A percentile compares a stretch with the other conserved stretches of the same genome.
Evolutionary conservation across 2,329 filamentous ascomycete species (phyloP).

Genomic region (Graphiopsis chlorocephala): DNA sequence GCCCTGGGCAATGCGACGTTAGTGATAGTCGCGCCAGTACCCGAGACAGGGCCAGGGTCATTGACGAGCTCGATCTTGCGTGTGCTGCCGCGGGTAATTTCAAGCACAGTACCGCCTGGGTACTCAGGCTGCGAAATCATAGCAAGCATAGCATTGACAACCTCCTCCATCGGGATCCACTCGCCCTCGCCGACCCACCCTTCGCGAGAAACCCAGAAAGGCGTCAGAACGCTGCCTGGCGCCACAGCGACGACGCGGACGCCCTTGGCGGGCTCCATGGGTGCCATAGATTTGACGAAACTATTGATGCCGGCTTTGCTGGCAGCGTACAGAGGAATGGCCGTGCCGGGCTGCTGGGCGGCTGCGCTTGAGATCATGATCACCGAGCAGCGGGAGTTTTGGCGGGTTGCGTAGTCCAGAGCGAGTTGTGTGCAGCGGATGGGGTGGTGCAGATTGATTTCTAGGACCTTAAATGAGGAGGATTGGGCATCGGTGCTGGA

Average conservation of each 20-base stretch:
- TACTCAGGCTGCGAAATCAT: conserved; percentile 16
- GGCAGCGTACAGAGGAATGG: conserved; percentile 41
- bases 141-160: conserved; percentile 18
- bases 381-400: conserved; percentile 23
- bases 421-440: conserved; percentile 45
- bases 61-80: conserved; percentile 13
- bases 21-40: conserved; percentile 12
- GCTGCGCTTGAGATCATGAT: conserved; percentile 43
- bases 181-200: conserved; percentile 9
- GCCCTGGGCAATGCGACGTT: conserved; percentile 3
- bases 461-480: conserved; percentile 32
- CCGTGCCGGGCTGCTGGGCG: conserved; percentile 36
- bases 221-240: conserved; percentile 57
- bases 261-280: conserved; percentile 45
- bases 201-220: conserved; percentile 14
- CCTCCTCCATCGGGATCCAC: conserved; percentile 15
- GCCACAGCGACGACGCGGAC: conserved; percentile 58
- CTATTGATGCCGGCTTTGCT: conserved; percentile 42
- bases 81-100: conserved; percentile 7
- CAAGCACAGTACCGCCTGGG: conserved; percentile 15
- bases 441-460: conserved; percentile 46
- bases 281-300: conserved; percentile 47
- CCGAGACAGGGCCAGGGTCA: not conserved
- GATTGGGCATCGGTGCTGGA: conserved; percentile 5
- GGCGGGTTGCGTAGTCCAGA: conserved; percentile 35